Conservation (phyloP, 2,329 filamentous ascomycete species). For the Pseudocercospora crystallina region DNA sequence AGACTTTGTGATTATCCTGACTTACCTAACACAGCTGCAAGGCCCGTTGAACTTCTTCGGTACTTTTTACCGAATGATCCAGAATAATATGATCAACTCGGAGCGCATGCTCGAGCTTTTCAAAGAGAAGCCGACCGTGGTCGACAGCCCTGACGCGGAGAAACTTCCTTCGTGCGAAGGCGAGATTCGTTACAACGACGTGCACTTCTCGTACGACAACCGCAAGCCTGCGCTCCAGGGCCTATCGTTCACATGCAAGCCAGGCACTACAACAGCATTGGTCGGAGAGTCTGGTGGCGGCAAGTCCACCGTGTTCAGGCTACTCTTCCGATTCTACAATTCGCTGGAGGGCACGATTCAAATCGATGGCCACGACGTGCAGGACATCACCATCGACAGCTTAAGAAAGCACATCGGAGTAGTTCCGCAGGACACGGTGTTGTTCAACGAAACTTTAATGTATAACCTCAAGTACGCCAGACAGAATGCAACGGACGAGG, state of each 20-base stretch:
- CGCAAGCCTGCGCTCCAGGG: constrained; percentile 82
- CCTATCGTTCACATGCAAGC: constrained; percentile 78
- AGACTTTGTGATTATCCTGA: constrained; percentile 68
- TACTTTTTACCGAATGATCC: constrained; percentile 92
- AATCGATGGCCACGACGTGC: constrained; percentile 80
- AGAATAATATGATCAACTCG: constrained; percentile 95
- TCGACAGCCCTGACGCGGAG: constrained; percentile 68
- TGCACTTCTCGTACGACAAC: constrained; percentile 85
- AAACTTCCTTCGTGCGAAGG: constrained; percentile 70
- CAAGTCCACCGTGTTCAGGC: constrained; percentile 93
- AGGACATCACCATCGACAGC: constrained; percentile 83
- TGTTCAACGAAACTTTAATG: constrained; percentile 94
- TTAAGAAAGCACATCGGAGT: constrained; percentile 88
- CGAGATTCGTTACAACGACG: constrained; percentile 81
- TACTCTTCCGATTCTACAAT: constrained; percentile 97
- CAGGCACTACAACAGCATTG: constrained; percentile 91
- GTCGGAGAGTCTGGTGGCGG: constrained; percentile 96
- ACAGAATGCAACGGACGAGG: constrained; percentile 73
- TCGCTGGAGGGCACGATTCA: constrained; percentile 74
- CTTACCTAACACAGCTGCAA: constrained; percentile 73
- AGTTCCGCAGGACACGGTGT: constrained; percentile 91
- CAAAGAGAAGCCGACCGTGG: constrained; percentile 89
- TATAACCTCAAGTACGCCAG: constrained; percentile 93
- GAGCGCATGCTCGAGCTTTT: constrained; percentile 94
- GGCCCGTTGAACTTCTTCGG: constrained; percentile 75